These are phyloP conservation scores for Apostasia ramifera DNA, from an alignment of 106 monocot species.

Conservation along the genomic window DNA sequence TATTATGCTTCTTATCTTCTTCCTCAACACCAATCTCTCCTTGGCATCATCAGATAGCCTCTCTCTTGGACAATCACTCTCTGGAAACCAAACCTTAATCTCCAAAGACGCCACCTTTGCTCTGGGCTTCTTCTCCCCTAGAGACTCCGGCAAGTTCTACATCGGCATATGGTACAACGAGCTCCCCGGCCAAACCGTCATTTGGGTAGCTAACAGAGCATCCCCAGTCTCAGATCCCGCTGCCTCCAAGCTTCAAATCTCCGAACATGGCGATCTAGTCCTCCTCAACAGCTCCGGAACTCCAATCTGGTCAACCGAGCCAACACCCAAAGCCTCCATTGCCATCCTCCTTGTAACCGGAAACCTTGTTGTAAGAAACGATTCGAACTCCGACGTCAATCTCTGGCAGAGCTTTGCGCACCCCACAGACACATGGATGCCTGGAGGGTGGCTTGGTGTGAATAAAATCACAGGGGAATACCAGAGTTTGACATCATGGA, in stretches of 20 bases:
- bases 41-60: slow-evolving; percentile 1
- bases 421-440: slow-evolving; percentile 44
- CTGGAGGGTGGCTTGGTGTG: slow-evolving; percentile 17
- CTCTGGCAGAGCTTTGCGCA: slow-evolving; percentile 48
- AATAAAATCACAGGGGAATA: slow-evolving; percentile 22
- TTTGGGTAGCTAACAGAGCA: slow-evolving; percentile 52
- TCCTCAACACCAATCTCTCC: not conserved
- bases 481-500: slow-evolving; percentile 44
- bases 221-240: slow-evolving; percentile 12
- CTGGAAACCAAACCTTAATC: slow-evolving; percentile 15
- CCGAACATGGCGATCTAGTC: slow-evolving; percentile 28
- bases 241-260: slow-evolving; percentile 25
- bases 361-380: slow-evolving; percentile 26
- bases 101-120: slow-evolving; percentile 9
- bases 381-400: slow-evolving; percentile 3
- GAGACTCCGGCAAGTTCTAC: slow-evolving; percentile 12
- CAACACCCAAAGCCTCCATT: not conserved
- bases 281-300: slow-evolving; percentile 17
- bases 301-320: slow-evolving; percentile 32
- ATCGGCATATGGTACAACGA: slow-evolving; percentile 53
- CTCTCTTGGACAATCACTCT: slow-evolving; percentile 8
- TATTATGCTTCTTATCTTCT: not conserved
- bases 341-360: slow-evolving; percentile 23
- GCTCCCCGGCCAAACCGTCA: slow-evolving; percentile 12
- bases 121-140: slow-evolving; percentile 9